Evolutionary conservation across 148 eudicot species (phyloP).

Genomic region (Dysphania ambrosioides): DNA sequence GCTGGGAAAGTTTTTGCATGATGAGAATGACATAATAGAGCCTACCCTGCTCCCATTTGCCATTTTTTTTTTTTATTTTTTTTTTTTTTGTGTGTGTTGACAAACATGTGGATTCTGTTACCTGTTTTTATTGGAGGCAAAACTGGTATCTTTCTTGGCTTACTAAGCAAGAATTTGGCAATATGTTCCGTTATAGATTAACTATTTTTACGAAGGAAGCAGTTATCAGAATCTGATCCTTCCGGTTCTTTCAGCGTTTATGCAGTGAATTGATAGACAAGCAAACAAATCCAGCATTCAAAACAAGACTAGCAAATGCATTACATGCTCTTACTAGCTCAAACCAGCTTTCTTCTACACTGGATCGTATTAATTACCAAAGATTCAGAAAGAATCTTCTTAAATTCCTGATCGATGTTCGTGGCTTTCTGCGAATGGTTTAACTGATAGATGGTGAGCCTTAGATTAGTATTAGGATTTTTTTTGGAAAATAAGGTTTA

Average conservation of each 20-base stretch:
- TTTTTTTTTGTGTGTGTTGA: not conserved
- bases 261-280: constrained; percentile 76
- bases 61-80: too few species aligned
- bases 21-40: too few species aligned
- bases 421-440: constrained; percentile 79
- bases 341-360: constrained; percentile 58
- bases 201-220: too few species aligned
- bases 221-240: not conserved
- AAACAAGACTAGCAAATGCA: constrained; percentile 69
- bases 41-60: too few species aligned
- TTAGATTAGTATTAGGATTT: too few species aligned
- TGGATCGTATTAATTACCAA: constrained; percentile 79
- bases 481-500: too few species aligned
- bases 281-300: constrained; percentile 54
- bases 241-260: constrained; percentile 45
- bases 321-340: constrained; percentile 66
- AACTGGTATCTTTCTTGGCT: not conserved
- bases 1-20: not conserved
- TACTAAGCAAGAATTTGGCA: too few species aligned
- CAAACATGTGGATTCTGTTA: not conserved
- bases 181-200: too few species aligned
- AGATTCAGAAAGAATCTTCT: constrained; percentile 83
- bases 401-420: constrained; percentile 73
- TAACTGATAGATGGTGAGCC: too few species aligned
- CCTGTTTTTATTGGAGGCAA: not conserved